These are phyloP conservation scores for Aspergillus pseudoglaucus DNA, from an alignment of 2,329 filamentous ascomycete genomes.

Conservation along the genomic window DNA sequence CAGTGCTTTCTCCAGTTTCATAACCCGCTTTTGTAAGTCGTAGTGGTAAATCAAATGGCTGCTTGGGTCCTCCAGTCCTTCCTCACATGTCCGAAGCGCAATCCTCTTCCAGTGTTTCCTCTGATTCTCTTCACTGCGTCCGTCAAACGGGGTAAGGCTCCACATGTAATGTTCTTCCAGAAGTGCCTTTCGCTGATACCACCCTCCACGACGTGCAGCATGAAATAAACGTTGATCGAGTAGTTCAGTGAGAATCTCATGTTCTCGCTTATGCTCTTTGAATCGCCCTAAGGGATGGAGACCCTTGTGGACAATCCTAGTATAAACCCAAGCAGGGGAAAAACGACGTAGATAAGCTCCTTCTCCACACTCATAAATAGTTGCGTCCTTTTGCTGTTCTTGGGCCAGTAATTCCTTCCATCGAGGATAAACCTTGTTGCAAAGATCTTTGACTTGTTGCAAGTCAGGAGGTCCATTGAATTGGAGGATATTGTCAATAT, in stretches of 20 bases:
- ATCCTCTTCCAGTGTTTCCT: conserved; percentile 77
- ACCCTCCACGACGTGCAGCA: conserved; percentile 72
- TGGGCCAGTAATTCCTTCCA: conserved; percentile 69
- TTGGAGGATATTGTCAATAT: conserved; percentile 75
- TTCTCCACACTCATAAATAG: conserved; percentile 72
- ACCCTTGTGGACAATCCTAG: conserved; percentile 84
- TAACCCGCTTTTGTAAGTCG: conserved; percentile 87
- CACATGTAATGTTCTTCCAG: conserved; percentile 95
- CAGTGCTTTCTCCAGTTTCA: conserved; percentile 78
- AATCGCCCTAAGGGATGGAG: conserved; percentile 71
- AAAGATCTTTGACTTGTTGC: conserved; percentile 62
- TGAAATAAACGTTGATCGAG: conserved; percentile 80
- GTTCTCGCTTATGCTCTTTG: conserved; percentile 72
- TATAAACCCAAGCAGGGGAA: conserved; percentile 88
- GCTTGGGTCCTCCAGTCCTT: conserved; percentile 75
- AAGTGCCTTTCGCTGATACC: conserved; percentile 93
- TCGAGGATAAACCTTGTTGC: conserved; percentile 68
- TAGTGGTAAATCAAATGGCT: conserved; percentile 93
- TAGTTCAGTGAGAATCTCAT: conserved; percentile 66
- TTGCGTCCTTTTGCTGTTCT: conserved; percentile 71
- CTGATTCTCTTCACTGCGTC: conserved; percentile 51
- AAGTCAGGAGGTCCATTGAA: conserved; percentile 66
- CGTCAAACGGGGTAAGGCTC: conserved; percentile 46
- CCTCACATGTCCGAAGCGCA: conserved; percentile 74
- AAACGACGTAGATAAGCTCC: conserved; percentile 84